These are phyloP conservation scores for Fusarium hainanense DNA, from an alignment of 2,329 filamentous ascomycete genomes.

Conservation along the genomic window DNA sequence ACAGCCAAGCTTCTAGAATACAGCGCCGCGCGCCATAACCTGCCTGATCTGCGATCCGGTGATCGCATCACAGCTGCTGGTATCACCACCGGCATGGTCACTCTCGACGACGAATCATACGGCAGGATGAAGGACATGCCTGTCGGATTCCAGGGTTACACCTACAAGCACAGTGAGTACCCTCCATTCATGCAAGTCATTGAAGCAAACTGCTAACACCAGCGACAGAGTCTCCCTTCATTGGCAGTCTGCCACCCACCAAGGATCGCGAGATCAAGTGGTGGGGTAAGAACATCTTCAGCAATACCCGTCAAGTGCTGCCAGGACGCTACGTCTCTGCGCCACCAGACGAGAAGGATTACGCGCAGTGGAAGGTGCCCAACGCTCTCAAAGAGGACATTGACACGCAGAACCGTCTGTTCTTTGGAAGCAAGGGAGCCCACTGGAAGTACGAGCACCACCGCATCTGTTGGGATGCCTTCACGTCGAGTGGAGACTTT, in stretches of 20 bases:
- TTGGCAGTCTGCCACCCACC: slow-evolving; percentile 68
- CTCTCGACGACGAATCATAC: slow-evolving; percentile 60
- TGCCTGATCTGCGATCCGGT: slow-evolving; percentile 61
- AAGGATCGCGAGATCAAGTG: slow-evolving; percentile 64
- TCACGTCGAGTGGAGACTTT: slow-evolving; percentile 70
- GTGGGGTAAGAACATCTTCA: slow-evolving; percentile 71
- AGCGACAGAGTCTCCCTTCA: slow-evolving; percentile 61
- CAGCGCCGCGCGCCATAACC: slow-evolving; percentile 60
- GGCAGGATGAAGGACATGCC: slow-evolving; percentile 62
- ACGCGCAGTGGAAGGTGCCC: slow-evolving; percentile 71
- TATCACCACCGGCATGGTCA: slow-evolving; percentile 68
- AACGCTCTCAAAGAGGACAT: slow-evolving; percentile 68
- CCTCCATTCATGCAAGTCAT: neutral
- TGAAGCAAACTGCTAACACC: slow-evolving; percentile 49
- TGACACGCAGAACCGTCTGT: slow-evolving; percentile 62
- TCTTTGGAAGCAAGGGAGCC: slow-evolving; percentile 67
- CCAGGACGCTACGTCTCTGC: slow-evolving; percentile 66
- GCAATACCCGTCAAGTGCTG: slow-evolving; percentile 63
- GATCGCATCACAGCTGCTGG: slow-evolving; percentile 68
- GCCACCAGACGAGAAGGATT: slow-evolving; percentile 66
- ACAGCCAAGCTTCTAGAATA: slow-evolving; percentile 66
- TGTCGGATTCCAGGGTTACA: slow-evolving; percentile 57
- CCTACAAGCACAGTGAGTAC: slow-evolving; percentile 48
- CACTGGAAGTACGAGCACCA: slow-evolving; percentile 70
- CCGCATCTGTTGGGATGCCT: slow-evolving; percentile 76